phyloP scores from a whole-genome alignment of 148 eudicot species.

The Rheum nobile region DNA sequence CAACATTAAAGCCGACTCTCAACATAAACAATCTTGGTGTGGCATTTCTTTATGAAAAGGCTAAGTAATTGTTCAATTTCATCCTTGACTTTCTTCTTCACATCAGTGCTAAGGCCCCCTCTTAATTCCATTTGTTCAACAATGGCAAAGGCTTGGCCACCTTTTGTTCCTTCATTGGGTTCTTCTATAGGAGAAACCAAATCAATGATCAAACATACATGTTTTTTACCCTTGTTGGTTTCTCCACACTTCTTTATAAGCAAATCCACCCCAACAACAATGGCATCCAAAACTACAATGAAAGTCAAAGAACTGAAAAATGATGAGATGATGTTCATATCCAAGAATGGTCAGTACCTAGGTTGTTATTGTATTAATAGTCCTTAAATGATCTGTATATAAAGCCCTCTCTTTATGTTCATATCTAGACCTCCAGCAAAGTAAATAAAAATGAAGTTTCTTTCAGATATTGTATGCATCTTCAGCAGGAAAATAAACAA shows the following conservation, averaged over 20 bases:
- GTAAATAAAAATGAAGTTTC: too few species aligned
- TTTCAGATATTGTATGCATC: too few species aligned
- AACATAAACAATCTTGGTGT: slow-evolving; percentile 57
- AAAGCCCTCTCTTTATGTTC: too few species aligned
- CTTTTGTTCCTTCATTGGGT: slow-evolving; percentile 90
- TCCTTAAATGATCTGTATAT: too few species aligned
- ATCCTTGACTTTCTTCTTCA: slow-evolving; percentile 37
- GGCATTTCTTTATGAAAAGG: slow-evolving; percentile 47
- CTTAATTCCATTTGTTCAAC: slow-evolving; percentile 68
- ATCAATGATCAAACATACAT: slow-evolving; percentile 76
- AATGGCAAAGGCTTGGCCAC: slow-evolving; percentile 77
- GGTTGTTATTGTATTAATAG: too few species aligned
- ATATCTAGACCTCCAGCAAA: too few species aligned
- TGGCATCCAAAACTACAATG: slow-evolving; percentile 77
- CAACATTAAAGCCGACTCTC: slow-evolving; percentile 65
- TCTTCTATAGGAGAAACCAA: slow-evolving; percentile 63
- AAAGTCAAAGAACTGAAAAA: slow-evolving; percentile 48
- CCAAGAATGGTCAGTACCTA: too few species aligned
- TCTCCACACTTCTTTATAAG: slow-evolving; percentile 80
- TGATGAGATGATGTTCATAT: too few species aligned
- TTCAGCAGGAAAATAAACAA: too few species aligned
- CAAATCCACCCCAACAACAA: slow-evolving; percentile 98
- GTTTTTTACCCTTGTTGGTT: slow-evolving; percentile 80
- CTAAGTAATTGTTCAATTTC: slow-evolving; percentile 68
- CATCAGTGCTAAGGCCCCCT: slow-evolving; percentile 29